Evolutionary conservation across 2,329 filamentous ascomycete genomes (phyloP).

Genomic region (Microcyclospora pomicola): DNA sequence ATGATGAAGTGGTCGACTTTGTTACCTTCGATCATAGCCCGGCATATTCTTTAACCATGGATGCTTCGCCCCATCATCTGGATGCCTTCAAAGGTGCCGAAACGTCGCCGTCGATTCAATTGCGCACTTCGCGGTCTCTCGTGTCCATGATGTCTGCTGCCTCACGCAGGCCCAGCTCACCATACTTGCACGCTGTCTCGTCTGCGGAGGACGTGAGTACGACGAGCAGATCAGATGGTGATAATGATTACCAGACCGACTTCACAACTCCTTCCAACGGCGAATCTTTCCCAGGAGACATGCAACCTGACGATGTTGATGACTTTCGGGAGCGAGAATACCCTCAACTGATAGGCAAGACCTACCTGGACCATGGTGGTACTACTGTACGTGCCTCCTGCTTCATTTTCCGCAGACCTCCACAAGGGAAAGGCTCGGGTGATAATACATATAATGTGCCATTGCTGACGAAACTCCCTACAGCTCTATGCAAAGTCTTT

Average conservation of each 20-base stretch:
- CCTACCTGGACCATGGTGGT: conserved; percentile 25
- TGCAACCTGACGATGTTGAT: conserved; percentile 25
- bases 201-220: conserved; percentile 21
- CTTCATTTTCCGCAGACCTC: no score
- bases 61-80: no score
- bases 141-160: no score
- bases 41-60: no score
- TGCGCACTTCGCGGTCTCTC: no score
- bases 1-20: no score
- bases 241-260: conserved; percentile 22
- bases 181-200: conserved; percentile 3
- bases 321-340: conserved; percentile 27
- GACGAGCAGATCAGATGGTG: conserved; percentile 20
- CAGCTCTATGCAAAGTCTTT: conserved; percentile 44
- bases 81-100: no score
- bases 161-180: no score
- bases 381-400: conserved; percentile 22
- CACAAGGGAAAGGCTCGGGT: no score
- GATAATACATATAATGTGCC: not conserved
- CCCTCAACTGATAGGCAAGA: conserved; percentile 33
- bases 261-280: conserved; percentile 20
- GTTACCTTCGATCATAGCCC: no score
- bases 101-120: no score
- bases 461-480: conserved; percentile 6
- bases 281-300: conserved; percentile 18